phyloP scores from a whole-genome alignment of 78 protist genomes.

The Abeoforma whisleri region DNA sequence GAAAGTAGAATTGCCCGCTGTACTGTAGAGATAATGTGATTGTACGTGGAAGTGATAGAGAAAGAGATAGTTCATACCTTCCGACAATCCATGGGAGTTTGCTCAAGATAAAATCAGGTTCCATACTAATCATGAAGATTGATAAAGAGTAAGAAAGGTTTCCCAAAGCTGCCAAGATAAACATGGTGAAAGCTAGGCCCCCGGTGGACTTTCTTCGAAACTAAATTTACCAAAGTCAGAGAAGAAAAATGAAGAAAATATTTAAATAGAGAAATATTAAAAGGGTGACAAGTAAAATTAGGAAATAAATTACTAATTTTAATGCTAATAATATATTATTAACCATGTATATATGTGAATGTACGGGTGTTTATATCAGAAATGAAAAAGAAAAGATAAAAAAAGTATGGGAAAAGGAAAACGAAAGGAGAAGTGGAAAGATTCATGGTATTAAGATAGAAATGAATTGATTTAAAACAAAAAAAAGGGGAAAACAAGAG shows the following conservation, averaged over 20 bases:
- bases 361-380: not conserved
- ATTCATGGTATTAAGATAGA: not conserved
- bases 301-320: too few species aligned
- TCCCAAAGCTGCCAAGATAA: conserved; percentile 42
- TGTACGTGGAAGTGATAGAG: not conserved
- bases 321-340: too few species aligned
- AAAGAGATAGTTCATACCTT: not conserved
- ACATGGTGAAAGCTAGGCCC: conserved; percentile 51
- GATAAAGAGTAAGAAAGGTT: conserved; percentile 33
- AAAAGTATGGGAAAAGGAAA: not conserved
- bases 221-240: not conserved
- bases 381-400: not conserved
- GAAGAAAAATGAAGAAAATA: not conserved
- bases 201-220: conserved; percentile 35
- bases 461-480: not conserved
- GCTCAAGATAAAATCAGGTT: not conserved
- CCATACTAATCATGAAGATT: conserved; percentile 20
- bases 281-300: too few species aligned
- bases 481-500: not conserved
- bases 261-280: too few species aligned
- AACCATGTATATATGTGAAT: conserved; percentile 15
- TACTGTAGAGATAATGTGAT: too few species aligned
- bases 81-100: conserved; percentile 48
- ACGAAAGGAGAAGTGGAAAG: not conserved
- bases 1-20: too few species aligned